Evolutionary conservation across 2,329 filamentous ascomycete species (phyloP).

Genomic region (Pezicula carpinea): DNA sequence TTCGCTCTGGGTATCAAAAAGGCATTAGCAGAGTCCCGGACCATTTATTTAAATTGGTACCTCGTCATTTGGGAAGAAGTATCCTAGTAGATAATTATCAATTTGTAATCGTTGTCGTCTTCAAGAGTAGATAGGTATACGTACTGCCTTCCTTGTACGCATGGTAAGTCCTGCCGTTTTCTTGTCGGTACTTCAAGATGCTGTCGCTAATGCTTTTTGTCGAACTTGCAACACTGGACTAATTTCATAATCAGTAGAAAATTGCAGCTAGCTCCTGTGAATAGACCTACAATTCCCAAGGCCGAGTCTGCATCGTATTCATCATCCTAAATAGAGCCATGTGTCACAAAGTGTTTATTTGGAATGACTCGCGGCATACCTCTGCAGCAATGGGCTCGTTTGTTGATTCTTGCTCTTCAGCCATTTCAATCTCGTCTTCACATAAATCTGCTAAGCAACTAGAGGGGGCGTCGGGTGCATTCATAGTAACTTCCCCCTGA

Average conservation of each 20-base stretch:
- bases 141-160: not conserved
- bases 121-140: not conserved
- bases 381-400: no score
- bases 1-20: not conserved
- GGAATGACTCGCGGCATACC: no score
- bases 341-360: no score
- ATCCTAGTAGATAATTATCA: not conserved
- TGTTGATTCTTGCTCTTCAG: no score
- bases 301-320: not conserved
- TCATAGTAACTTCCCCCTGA: no score
- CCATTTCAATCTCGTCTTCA: no score
- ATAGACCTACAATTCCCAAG: not conserved
- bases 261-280: not conserved
- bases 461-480: no score
- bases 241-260: not conserved
- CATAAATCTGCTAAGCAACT: no score
- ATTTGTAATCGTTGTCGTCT: not conserved
- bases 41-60: not conserved
- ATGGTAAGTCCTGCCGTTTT: conserved; percentile 24
- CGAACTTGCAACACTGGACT: not conserved
- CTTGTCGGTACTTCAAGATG: conserved; percentile 18
- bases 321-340: not conserved
- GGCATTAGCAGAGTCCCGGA: not conserved
- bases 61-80: not conserved
- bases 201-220: conserved; percentile 9